A percentile compares a stretch with the other conserved stretches of the same genome.
These are phyloP conservation scores for Kazachstania bromeliacearum DNA, from an alignment of 805 yeast species.

Conservation along the genomic window DNA sequence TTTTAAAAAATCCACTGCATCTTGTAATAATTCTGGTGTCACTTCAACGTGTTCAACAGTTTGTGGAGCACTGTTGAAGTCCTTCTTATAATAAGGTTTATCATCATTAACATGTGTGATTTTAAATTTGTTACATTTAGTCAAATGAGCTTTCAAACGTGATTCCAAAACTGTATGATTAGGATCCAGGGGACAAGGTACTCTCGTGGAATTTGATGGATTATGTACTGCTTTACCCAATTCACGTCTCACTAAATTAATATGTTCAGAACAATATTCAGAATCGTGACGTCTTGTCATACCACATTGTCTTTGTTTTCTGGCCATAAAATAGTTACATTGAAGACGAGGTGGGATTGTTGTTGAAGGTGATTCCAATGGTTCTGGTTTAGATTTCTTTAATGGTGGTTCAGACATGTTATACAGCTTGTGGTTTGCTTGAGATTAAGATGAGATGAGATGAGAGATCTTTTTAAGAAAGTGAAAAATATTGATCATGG, in stretches of 20 bases:
- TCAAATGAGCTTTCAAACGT: conserved; percentile 43
- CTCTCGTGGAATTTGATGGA: conserved; percentile 9
- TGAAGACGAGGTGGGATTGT: conserved; percentile 7
- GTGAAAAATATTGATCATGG: too few relatives aligned
- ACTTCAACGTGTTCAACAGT: too few relatives aligned
- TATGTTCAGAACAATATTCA: conserved; percentile 61
- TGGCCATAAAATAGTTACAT: conserved; percentile 20
- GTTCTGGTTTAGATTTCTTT: too few relatives aligned
- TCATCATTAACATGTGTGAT: conserved; percentile 22
- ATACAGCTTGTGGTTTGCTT: too few relatives aligned
- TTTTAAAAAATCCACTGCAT: background rate
- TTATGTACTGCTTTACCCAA: conserved; percentile 1
- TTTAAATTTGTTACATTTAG: conserved; percentile 48
- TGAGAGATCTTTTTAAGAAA: too few relatives aligned
- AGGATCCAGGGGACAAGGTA: conserved; percentile 71
- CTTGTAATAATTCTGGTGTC: too few relatives aligned
- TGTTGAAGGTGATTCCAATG: too few relatives aligned
- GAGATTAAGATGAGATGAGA: too few relatives aligned
- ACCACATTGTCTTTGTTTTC: conserved; percentile 25
- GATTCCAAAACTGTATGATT: conserved; percentile 65
- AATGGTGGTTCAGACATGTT: too few relatives aligned
- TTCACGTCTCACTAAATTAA: conserved; percentile 43
- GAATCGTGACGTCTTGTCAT: conserved; percentile 19
- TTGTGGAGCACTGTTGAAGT: conserved; percentile 41
- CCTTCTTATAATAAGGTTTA: conserved; percentile 43